A percentile compares a stretch with the other conserved stretches of the same genome.
These are phyloP conservation scores for Thalassia testudinum DNA, from an alignment of 116 monocot species.

Conservation along the genomic window DNA sequence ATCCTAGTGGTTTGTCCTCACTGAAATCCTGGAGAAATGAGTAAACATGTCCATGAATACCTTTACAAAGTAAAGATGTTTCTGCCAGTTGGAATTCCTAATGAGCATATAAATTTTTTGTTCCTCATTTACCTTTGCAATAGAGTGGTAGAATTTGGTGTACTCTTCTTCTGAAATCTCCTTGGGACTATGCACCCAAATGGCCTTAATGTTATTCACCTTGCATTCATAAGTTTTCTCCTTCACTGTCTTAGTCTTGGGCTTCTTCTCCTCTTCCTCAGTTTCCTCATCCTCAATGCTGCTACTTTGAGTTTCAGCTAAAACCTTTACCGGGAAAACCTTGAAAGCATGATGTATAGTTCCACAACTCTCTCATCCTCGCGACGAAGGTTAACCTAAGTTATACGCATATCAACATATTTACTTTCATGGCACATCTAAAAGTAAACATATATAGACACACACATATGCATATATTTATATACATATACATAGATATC, in stretches of 20 bases:
- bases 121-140: constrained; percentile 83
- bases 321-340: too few species aligned
- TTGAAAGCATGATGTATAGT: too few species aligned
- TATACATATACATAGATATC: too few species aligned
- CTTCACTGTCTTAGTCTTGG: constrained; percentile 86
- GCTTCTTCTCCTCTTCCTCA: constrained; percentile 61
- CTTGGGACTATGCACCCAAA: constrained; percentile 90
- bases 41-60: neutral
- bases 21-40: constrained; percentile 58
- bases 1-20: constrained; percentile 24
- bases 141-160: constrained; percentile 75
- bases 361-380: too few species aligned
- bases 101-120: too few species aligned
- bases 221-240: constrained; percentile 86
- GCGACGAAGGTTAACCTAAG: too few species aligned
- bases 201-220: constrained; percentile 92
- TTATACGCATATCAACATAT: too few species aligned
- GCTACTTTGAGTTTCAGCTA: constrained; percentile 45
- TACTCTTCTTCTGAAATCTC: constrained; percentile 94
- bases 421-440: too few species aligned
- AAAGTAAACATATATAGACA: too few species aligned
- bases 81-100: too few species aligned
- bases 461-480: too few species aligned
- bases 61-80: neutral
- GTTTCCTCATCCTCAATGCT: constrained; percentile 67